Conservation (phyloP, 2,329 filamentous ascomycete species). For the Colletotrichum sp. region DNA sequence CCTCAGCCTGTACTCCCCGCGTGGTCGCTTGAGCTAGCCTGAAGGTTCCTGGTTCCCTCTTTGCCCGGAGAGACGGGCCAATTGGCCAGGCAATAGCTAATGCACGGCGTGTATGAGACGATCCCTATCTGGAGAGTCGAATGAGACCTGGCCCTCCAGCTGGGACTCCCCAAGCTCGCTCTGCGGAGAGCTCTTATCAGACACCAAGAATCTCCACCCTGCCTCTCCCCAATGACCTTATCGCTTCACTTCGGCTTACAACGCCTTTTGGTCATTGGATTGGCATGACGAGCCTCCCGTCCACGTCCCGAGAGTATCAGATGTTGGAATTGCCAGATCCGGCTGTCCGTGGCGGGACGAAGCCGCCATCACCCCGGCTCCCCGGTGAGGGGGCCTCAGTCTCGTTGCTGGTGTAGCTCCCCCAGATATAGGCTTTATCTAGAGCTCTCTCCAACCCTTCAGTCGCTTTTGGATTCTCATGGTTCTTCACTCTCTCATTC, state of each 20-base stretch:
- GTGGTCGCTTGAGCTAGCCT: not conserved
- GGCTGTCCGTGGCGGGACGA: not conserved
- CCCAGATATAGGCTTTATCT: slow-evolving; percentile 4
- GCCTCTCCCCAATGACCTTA: not conserved
- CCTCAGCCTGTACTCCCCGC: not conserved
- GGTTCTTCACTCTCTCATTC: not conserved
- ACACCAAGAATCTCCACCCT: not conserved
- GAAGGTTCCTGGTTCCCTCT: not conserved
- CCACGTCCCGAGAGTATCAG: not conserved
- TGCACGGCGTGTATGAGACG: slow-evolving; percentile 1
- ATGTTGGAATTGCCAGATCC: not conserved
- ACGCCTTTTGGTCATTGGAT: not conserved
- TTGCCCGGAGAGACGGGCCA: not conserved
- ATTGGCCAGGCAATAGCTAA: not conserved
- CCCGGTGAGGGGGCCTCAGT: not conserved
- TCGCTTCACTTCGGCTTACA: not conserved
- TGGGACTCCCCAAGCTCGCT: not conserved
- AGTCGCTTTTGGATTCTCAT: not conserved
- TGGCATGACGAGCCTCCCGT: not conserved
- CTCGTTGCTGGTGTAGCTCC: not conserved
- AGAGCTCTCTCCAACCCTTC: not conserved
- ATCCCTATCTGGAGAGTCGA: not conserved
- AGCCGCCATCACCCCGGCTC: not conserved
- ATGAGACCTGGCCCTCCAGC: not conserved
- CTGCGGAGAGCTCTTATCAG: slow-evolving; percentile 2